Base-by-base conservation (phyloP, 179 eudicot genomes). In the Amaranthus tricolor region DNA sequence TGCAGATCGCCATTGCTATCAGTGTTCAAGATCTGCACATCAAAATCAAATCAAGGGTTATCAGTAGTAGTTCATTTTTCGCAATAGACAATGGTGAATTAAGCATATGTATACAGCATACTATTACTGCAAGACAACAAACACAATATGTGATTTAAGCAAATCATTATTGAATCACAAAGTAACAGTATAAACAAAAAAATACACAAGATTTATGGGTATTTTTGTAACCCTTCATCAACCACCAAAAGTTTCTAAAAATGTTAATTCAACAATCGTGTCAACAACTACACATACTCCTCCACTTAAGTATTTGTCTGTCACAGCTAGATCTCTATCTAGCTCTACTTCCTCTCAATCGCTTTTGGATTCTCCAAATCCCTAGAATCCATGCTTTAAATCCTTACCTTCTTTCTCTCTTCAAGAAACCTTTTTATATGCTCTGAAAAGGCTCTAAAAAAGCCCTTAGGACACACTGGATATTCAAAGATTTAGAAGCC, bases 1-100 rank as follows among this genome's bases (percentile, higher is more conserved):
- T 94, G 97, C 82, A 94, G 79, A 86, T 91, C 92, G 66, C 89
- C 97, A n/a, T 76, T 55, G 68, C 77, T 78, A 74, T 87, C 80
- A 45, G 90, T 89, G 79, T 93, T 93, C 83, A 86, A 86, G 57
- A 91, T 72, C 97, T 92, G 88, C 66, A 16, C 74, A 50, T 45
- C 62, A 19, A 71, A 78, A 56, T 45, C 44, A 55, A 52, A 71
- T 53, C 40, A 72, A 65, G 15, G 7, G 8, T 16, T 6, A 47
- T 48, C 52, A 19, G 40, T 24, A 58, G 53, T 61, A 45, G 49
- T 73, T 16, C 4, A 9, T n/a, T 64, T 15, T 24, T 31, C 52
- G 17, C 47, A 13, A 9, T 44, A 52, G 15, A 53, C 40, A 4
- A 53, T 21, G 12, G 14, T 50, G 16, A 49, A 11, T 9, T 20